Conservation (phyloP, 306 rosid genomes). For the Cicer pinnatifidum region DNA sequence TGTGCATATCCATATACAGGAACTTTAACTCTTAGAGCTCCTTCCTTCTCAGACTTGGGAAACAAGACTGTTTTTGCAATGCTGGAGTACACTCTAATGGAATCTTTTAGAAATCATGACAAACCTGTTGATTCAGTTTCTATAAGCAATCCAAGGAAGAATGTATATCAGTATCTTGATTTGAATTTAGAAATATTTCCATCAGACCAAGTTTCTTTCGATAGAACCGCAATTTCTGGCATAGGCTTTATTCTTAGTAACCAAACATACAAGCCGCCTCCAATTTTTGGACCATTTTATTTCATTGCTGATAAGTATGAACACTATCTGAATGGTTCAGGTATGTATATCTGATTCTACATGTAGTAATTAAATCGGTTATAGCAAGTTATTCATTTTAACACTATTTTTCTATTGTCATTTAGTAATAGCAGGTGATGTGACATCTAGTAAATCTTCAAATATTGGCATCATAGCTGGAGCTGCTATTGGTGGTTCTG, state of each 20-base stretch:
- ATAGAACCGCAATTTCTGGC: constrained; percentile 46
- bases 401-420: constrained; percentile 3
- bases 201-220: constrained; percentile 50
- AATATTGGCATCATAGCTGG: constrained; percentile 60
- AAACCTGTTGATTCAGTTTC: constrained; percentile 60
- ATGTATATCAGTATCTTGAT: constrained; percentile 46
- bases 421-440: constrained; percentile 28
- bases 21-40: constrained; percentile 61
- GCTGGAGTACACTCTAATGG: constrained; percentile 45
- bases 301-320: constrained; percentile 34
- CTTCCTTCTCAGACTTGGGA: constrained; percentile 56
- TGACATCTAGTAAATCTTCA: constrained; percentile 44
- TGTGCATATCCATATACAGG: constrained; percentile 76
- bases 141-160: constrained; percentile 44
- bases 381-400: constrained; percentile 23
- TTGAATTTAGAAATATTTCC: constrained; percentile 61
- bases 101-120: neutral
- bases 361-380: constrained; percentile 15
- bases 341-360: constrained; percentile 53
- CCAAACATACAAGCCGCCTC: constrained; percentile 56
- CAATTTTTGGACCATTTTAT: constrained; percentile 63
- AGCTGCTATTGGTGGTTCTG: constrained; percentile 64
- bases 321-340: constrained; percentile 23
- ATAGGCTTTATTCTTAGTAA: constrained; percentile 59
- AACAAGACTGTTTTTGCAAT: constrained; percentile 38